Base-by-base conservation (phyloP, 192 early-diverging fungal species). In the Coemansia sp. region DNA sequence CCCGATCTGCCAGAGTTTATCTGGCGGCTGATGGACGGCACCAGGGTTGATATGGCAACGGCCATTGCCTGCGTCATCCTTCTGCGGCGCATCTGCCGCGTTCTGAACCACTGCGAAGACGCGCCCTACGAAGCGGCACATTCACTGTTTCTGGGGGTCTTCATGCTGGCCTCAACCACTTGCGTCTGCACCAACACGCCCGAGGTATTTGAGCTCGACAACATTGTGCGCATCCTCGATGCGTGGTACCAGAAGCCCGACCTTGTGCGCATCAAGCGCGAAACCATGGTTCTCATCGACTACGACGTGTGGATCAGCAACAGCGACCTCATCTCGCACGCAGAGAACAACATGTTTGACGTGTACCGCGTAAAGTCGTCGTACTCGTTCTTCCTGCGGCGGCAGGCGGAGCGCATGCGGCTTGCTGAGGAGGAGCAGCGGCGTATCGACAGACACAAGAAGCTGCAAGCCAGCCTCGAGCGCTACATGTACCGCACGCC, bases 61-160 rank as follows among this genome's bases (percentile, higher is more conserved):
- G 76, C 67, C n/a, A 52, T 79, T 9, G 43, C 76, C 14, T 79
- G 76, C 19, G 32, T 70, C 5, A 48, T 79, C 10, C 57, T 79
- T 1, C 57, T 79, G 5, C 52, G 54, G n/a, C 76, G 76, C 33
- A 61, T 63, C 40, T 58, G 58, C 22, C 32, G 29, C 11, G 23
- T 38, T 8, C 45, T 60, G 29, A 58, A 48, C 23, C 33, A 38
- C 41, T 41, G 55, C 50, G 32, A 70, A 6, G 58, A 73, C 13
- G 67, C 67, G 8, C 67, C 70, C 41, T 73, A 79, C 53, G 70
- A 69, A 23, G 63, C 76, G n/a, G 63, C 67, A 7, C 68, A 79
- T 49, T 54, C 63, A n/a, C 46, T 79, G 45, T 79, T 73, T 49
- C 70, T 79, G 17, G 76, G 76, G 5, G 57, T 67, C 15, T 73